Evolutionary conservation across 495 filamentous ascomycete genomes (phyloP).

Genomic region (Bryoglossum gracile): DNA sequence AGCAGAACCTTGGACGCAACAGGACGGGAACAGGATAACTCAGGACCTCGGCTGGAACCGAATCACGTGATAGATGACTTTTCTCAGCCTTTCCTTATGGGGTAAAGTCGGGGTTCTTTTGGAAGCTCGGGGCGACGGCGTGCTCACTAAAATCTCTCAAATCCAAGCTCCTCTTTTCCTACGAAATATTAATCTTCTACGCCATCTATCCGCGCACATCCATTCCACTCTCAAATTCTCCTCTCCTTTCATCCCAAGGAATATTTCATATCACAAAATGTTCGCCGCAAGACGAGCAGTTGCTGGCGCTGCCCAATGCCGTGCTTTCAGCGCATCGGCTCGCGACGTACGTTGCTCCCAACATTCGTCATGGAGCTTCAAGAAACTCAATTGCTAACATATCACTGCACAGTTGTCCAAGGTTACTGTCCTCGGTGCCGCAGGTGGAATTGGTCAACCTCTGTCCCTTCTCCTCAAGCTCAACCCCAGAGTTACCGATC

Average conservation of each 20-base stretch:
- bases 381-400: conserved; percentile 29
- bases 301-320: conserved; percentile 61
- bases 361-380: neutral
- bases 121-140: too few relatives aligned
- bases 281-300: conserved; percentile 68
- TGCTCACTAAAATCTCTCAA: too few relatives aligned
- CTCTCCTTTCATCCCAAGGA: conserved; percentile 1
- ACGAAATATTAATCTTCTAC: neutral
- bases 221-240: conserved; percentile 4
- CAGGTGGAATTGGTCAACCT: conserved; percentile 97
- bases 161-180: too few relatives aligned
- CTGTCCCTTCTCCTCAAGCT: conserved; percentile 96
- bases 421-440: conserved; percentile 92
- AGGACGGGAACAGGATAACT: too few relatives aligned
- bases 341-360: conserved; percentile 57
- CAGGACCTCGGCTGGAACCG: too few relatives aligned
- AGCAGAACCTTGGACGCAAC: too few relatives aligned
- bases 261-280: conserved; percentile 46
- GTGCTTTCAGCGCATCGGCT: conserved; percentile 90
- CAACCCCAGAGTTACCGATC: conserved; percentile 84
- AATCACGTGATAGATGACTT: too few relatives aligned
- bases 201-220: conserved; percentile 10
- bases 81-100: too few relatives aligned
- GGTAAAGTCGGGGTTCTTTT: too few relatives aligned
- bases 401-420: conserved; percentile 67